These are phyloP conservation scores for bread wheat (Triticum aestivum) DNA, from an alignment of 176 grass and related monocot species.

Conservation along the genomic window IWGSC_CS_RefSeq_v2.1 NC_057795.1:278407789-278408288, in stretches of 20 bases:
- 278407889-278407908: background rate
- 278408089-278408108: background rate
- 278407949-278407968: conserved; percentile 10
- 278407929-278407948: background rate
- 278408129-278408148: background rate
- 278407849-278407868: conserved; percentile 60
- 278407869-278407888: conserved; percentile 42
- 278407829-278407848: conserved; percentile 55
- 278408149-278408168: conserved; percentile 6
- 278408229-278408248: background rate
- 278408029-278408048: background rate
- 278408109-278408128: background rate
- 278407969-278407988: background rate
- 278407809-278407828: conserved; percentile 96
- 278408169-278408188: background rate
- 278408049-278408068: conserved; percentile 33
- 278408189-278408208: background rate
- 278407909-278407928: conserved; percentile 18
- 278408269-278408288: background rate
- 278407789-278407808: conserved; percentile 34
- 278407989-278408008: background rate
- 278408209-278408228: background rate
- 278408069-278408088: background rate
- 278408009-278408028: background rate
- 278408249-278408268: background rate